phyloP scores from a whole-genome alignment of 73 alveolate genomes.

The Tetrahymena thermophila region DNA sequence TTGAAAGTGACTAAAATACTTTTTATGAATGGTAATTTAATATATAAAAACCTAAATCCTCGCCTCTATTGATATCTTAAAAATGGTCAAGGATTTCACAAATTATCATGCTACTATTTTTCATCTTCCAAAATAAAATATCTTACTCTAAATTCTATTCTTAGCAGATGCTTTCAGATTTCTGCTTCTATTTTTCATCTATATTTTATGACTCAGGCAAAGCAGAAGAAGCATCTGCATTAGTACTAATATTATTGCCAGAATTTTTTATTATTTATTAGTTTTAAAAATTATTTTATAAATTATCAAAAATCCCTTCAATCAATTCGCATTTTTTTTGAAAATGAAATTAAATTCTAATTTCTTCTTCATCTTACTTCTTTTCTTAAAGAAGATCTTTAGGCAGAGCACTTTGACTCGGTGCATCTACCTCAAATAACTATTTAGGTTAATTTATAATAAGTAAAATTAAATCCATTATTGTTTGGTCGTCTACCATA shows the following conservation, averaged over 20 bases:
- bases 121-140: background rate
- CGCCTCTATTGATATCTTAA: background rate
- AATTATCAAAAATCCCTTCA: background rate
- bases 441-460: background rate
- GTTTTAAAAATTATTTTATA: background rate
- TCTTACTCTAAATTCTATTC: background rate
- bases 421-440: background rate
- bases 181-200: background rate
- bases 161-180: background rate
- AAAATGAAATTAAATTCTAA: background rate
- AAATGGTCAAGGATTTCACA: background rate
- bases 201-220: background rate
- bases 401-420: background rate
- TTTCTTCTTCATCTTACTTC: background rate
- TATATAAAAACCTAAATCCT: background rate
- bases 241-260: background rate
- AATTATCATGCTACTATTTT: background rate
- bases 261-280: background rate
- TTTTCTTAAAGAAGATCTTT: background rate
- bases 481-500: background rate
- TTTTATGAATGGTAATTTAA: background rate
- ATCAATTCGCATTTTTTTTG: background rate
- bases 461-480: background rate
- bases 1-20: background rate
- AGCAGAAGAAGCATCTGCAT: background rate